Evolutionary conservation across 148 eudicot genomes (phyloP), one percentile per base, ranked within the genome.

Genomic region (Fagopyrum tataricum): DNA sequence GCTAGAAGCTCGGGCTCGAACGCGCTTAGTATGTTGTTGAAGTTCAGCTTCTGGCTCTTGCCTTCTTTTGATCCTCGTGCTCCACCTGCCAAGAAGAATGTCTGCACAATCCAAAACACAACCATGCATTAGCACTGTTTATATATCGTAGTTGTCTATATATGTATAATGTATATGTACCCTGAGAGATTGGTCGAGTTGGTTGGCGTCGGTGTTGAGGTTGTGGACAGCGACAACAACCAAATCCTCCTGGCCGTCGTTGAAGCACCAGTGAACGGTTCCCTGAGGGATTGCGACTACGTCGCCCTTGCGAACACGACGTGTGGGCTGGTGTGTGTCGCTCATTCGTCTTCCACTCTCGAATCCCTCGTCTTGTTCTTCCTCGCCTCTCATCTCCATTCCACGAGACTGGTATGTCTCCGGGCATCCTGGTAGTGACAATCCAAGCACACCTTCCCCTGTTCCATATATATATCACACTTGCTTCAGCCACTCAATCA

Each of bases 381-480:
- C 61, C 4, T 61, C 69, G 8, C 73, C n/a, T 56, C 71, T 44
- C 68, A 46, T 44, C 2, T 72, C 31, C 43, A 79, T 61, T 59
- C 48, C 69, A 51, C 10, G 15, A 1, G 90, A 76, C 20, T 83
- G 84, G 83, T 77, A 89, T 8, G 97, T 87, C 83, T 91, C 94
- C 5, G 97, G 85, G 61, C 97, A 91, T 64, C 97, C 97, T 4
- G 97, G 92, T 83, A 80, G 76, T n/a, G 70, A 76, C 7, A 91
- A 40, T 44, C 97, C 85, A 8, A 89, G 5, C 44, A 82, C 58
- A 5, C 91, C 93, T 49, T 84, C 79, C 75, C 93, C 96, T 90
- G 87, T 72, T 62, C 8, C 26, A 47, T 76, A n/a, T n/a, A n/a
- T n/a, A n/a, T n/a, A n/a, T n/a, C n/a, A n/a, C n/a, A n/a, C n/a